Base-by-base conservation (phyloP, 2,329 filamentous ascomycete genomes). In the Xylaria sp. region DNA sequence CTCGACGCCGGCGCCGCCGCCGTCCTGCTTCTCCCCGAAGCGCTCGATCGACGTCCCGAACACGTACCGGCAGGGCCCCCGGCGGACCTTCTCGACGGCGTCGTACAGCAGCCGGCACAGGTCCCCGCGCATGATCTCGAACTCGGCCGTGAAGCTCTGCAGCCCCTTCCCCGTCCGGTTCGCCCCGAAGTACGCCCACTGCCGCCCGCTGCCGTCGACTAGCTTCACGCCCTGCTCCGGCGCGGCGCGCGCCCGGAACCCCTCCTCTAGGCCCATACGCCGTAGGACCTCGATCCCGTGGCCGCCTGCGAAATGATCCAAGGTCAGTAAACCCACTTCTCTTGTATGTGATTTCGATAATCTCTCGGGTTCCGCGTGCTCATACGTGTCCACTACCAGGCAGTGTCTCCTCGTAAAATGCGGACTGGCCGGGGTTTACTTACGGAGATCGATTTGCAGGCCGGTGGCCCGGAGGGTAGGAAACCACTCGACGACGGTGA, bases 51-150 rank as follows among this genome's bases (percentile, higher is more conserved):
- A 70, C 0, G 53, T 63, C 6, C 68, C 66, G 29, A 73, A 75
- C 0, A 67, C 16, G 24, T 71, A 74, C 38, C 56, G 61, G n/a
- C n/a, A n/a, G n/a, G 0, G 66, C 55, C 0, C 61, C 57, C n/a
- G n/a, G n/a, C n/a, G n/a, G n/a, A n/a, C n/a, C 9, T 65, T 60
- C 17, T 62, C 64, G 0, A 62, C 64, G 1, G 66, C 60, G 24
- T 71, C 70, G 22, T 78, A 73, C 0, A 84, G 52, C 1, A 84
- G 60, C 1, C 61, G 63, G 11, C 74, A 76, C 24, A 85, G 57
- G 48, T 83, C 78, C 0, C 78, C 80, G 7, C 82, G 70, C 73
- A 84, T 76, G 44, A 85, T 83, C 66, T 84, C 82, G 37, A 74
- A 77, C 19, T 84, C 80, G 0, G 70, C 73, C 0, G 78, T 78